Evolutionary conservation across 805 yeast genomes (phyloP).

Genomic region (Wickerhamiella australiensis): DNA sequence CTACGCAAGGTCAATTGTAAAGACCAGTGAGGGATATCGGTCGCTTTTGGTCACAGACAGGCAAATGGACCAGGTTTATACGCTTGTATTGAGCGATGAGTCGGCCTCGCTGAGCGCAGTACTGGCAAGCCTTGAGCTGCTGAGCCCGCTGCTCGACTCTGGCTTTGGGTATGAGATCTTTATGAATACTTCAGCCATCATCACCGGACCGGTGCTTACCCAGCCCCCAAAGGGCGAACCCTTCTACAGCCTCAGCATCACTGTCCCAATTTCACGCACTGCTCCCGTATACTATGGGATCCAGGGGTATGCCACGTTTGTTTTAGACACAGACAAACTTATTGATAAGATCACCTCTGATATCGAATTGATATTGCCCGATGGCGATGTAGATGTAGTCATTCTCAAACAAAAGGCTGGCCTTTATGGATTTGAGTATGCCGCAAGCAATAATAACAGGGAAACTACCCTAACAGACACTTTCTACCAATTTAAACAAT

Average conservation of each 20-base stretch:
- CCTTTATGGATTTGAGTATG: conserved; percentile 1
- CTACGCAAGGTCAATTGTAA: conserved; percentile 12
- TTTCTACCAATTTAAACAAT: conserved; percentile 11
- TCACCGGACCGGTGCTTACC: conserved; percentile 3
- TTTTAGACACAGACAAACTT: conserved; percentile 5
- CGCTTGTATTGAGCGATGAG: conserved; percentile 9
- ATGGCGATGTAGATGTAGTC: conserved; percentile 1
- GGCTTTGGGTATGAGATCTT: not conserved
- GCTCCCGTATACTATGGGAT: not conserved
- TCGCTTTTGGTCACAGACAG: conserved; percentile 15
- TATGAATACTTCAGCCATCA: not conserved
- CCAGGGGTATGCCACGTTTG: conserved; percentile 7
- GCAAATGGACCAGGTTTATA: conserved; percentile 6
- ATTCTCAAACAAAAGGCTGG: not conserved
- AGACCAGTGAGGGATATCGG: conserved; percentile 9
- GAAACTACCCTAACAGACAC: not conserved
- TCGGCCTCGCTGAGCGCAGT: conserved; percentile 8
- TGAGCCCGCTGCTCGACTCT: conserved; percentile 9
- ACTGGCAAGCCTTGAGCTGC: conserved; percentile 11
- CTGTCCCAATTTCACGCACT: conserved; percentile 5
- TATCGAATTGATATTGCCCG: not conserved
- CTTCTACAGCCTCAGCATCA: conserved; percentile 6
- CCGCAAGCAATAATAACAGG: not conserved
- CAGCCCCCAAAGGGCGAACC: conserved; percentile 3
- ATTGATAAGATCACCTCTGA: not conserved